phyloP scores from a whole-genome alignment of 331 rosid genomes.

The Cydonia oblonga region DNA sequence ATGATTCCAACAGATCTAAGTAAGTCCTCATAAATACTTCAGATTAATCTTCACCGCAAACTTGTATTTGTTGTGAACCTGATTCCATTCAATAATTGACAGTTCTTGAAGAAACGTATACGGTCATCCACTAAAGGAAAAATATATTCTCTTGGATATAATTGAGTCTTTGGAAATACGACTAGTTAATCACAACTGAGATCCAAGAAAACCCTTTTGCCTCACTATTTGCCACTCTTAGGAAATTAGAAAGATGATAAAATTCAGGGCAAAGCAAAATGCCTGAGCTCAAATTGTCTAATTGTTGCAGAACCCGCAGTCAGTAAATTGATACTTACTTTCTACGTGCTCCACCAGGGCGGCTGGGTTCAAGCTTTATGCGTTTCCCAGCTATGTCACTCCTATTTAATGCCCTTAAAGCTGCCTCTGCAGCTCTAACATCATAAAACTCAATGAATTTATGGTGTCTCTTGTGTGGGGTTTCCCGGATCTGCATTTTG shows the following conservation, averaged over 20 bases:
- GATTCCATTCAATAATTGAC: background rate
- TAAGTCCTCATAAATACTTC: background rate
- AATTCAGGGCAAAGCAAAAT: background rate
- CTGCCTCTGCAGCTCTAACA: slow-evolving; percentile 87
- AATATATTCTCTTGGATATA: background rate
- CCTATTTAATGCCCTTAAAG: slow-evolving; percentile 79
- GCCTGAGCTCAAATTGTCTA: background rate
- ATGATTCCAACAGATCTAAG: background rate
- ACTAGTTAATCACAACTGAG: background rate
- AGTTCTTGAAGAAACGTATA: background rate
- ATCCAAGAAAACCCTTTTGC: background rate
- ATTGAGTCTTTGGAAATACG: background rate
- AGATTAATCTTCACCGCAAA: background rate
- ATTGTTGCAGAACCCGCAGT: background rate
- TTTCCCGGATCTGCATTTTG: slow-evolving; percentile 79
- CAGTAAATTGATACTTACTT: slow-evolving; percentile 38
- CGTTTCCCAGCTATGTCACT: slow-evolving; percentile 95
- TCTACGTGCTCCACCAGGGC: slow-evolving; percentile 98
- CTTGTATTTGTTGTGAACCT: background rate
- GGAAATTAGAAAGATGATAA: background rate
- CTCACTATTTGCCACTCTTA: background rate
- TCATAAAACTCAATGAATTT: slow-evolving; percentile 88
- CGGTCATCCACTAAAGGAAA: background rate
- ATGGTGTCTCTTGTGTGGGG: slow-evolving; percentile 93
- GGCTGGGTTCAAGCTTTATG: slow-evolving; percentile 95